A percentile compares a stretch with the other conserved stretches of the same genome.
phyloP scores from a whole-genome alignment of 2,329 filamentous ascomycete species.

The Talaromyces rugulosus region DNA sequence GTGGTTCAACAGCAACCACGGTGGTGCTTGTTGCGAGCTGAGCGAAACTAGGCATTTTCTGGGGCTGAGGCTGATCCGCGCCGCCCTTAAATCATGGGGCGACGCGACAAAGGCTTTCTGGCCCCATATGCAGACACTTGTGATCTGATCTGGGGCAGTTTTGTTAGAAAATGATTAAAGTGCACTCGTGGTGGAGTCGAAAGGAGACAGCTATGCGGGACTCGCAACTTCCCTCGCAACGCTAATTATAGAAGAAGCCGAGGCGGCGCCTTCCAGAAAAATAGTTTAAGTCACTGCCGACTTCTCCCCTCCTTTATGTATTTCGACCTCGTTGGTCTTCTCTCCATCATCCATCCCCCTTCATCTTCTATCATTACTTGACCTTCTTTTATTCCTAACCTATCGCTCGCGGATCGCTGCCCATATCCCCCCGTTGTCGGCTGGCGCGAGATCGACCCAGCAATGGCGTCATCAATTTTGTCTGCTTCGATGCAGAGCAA shows the following conservation, averaged over 20 bases:
- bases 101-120: too few relatives aligned
- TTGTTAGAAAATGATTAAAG: too few relatives aligned
- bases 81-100: too few relatives aligned
- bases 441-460: constrained; percentile 7
- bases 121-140: too few relatives aligned
- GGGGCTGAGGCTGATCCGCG: not conserved
- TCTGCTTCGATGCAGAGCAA: constrained; percentile 43
- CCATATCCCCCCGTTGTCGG: not conserved
- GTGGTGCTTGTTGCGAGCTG: too few relatives aligned
- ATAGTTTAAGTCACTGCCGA: constrained; percentile 16
- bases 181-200: too few relatives aligned
- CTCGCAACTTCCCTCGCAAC: constrained; percentile 2
- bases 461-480: constrained; percentile 39
- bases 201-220: not conserved
- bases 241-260: not conserved
- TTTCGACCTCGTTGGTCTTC: constrained; percentile 7
- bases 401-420: not conserved
- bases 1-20: too few relatives aligned
- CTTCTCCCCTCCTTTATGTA: not conserved
- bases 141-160: too few relatives aligned
- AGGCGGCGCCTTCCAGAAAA: not conserved
- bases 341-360: constrained; percentile 8
- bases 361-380: not conserved
- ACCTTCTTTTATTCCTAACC: not conserved
- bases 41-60: too few relatives aligned